Evolutionary conservation across 164 flowering plant species (phyloP), one percentile per base, ranked within the genome.

Genomic region (Aristolochia fimbriata): DNA sequence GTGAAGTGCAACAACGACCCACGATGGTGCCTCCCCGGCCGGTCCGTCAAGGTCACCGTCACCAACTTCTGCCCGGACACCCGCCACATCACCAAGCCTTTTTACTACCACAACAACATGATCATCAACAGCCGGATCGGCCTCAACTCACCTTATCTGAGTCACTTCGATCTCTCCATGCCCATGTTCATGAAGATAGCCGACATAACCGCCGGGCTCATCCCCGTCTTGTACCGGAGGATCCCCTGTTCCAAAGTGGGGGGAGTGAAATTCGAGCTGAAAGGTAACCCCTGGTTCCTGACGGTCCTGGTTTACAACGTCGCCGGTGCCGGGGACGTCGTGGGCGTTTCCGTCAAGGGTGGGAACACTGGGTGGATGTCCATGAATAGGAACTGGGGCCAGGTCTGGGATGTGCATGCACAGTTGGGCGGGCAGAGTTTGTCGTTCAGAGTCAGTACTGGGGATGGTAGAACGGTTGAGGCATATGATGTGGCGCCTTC

Each of bases 361-460:
- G 65, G 71, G 0, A 51, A 20, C 0, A 62, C 71, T 0, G 55
- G 30, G 0, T 73, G 77, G 79, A 23, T 62, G 8, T 71, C 30
- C 0, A 78, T 77, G 82, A 5, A 53, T 5, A 31, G 75, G 3
- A 79, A 79, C 37, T 81, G 83, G 85, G 85, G 85, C 8, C 78
- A 75, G 21, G 68, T 69, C 14, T 81, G 83, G 85, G 74, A 73
- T 41, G 62, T 65, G 14, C 54, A 45, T 0, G 49, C 8, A 0
- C 9, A 1, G n/a, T 27, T 76, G 24, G 54, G 10, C 2, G 78
- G 81, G 12, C 78, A 77, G 46, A 37, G 70, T 54, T 63, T 81
- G 72, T 78, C 81, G 0, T 78, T 81, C 54, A 57, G 14, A 19
- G 78, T 78, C 30, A 77, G 65, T 12, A 60, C 71, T 6, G 68